A percentile compares a stretch with the other conserved stretches of the same genome.
Evolutionary conservation across 257 asterid genomes (phyloP).

Genomic region (Prunella vulgaris): DNA sequence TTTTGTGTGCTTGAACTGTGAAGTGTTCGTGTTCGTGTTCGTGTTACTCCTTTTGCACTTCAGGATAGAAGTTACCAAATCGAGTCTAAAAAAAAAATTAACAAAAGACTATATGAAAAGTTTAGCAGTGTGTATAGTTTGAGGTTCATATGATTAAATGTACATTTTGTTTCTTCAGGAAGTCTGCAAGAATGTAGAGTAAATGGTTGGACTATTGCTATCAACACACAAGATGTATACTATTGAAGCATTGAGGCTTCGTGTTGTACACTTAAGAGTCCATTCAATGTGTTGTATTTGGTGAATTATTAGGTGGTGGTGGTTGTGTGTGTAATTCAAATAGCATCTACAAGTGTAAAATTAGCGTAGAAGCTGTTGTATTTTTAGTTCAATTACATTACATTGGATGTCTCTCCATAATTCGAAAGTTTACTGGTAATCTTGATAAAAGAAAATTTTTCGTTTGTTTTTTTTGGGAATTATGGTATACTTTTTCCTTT

Average conservation of each 20-base stretch:
- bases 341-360: conserved; percentile 25
- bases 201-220: conserved; percentile 15
- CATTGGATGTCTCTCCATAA: neutral
- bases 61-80: neutral
- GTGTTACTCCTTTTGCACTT: neutral
- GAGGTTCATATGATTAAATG: neutral
- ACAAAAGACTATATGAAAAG: too few relatives aligned
- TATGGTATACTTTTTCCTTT: too few relatives aligned
- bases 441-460: neutral
- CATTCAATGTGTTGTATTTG: conserved; percentile 4
- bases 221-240: conserved; percentile 16
- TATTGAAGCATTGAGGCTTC: neutral
- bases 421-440: neutral
- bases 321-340: conserved; percentile 4
- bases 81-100: neutral
- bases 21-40: neutral
- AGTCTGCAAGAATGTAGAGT: conserved; percentile 18
- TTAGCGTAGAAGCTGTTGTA: conserved; percentile 4
- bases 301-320: neutral
- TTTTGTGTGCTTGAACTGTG: neutral
- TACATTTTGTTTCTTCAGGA: conserved; percentile 17
- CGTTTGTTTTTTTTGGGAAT: neutral
- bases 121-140: neutral
- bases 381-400: neutral
- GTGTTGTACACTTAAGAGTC: conserved; percentile 19